Evolutionary conservation across 306 rosid species (phyloP).

Genomic region (Senna siamea): DNA sequence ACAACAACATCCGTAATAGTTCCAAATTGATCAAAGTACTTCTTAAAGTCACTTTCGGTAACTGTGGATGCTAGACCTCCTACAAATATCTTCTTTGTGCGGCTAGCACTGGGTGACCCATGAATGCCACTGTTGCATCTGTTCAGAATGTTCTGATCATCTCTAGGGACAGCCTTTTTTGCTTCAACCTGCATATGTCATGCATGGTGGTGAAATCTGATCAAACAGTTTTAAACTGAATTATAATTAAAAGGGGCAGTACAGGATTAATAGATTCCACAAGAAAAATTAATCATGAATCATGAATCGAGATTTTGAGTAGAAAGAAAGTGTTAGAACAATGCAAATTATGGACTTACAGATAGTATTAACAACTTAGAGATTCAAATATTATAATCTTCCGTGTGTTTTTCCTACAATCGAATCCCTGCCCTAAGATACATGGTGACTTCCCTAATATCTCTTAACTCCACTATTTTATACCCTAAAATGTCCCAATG

Average conservation of each 20-base stretch:
- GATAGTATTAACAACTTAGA: constrained; percentile 6
- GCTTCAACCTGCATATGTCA: constrained; percentile 4
- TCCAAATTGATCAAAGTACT: constrained; percentile 40
- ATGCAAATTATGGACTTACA: neutral
- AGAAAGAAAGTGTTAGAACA: neutral
- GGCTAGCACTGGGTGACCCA: constrained; percentile 30
- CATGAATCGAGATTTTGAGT: no score
- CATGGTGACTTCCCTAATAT: neutral
- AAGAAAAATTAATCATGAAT: no score
- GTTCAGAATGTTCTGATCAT: neutral
- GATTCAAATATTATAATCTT: constrained; percentile 28
- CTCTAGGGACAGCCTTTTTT: neutral
- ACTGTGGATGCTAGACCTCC: constrained; percentile 41
- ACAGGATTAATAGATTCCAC: neutral
- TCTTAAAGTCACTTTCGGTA: constrained; percentile 36
- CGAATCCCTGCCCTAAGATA: constrained; percentile 10
- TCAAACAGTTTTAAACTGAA: neutral
- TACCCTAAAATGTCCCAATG: constrained; percentile 18
- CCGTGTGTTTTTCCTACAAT: neutral
- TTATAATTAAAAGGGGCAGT: neutral
- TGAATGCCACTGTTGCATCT: neutral
- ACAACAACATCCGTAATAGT: neutral
- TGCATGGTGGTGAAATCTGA: neutral
- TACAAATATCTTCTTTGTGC: constrained; percentile 21
- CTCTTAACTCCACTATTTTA: constrained; percentile 3